Evolutionary conservation across 805 yeast species (phyloP), one percentile per base, ranked within the genome.

Genomic region (Pichia pseudocactophila): DNA sequence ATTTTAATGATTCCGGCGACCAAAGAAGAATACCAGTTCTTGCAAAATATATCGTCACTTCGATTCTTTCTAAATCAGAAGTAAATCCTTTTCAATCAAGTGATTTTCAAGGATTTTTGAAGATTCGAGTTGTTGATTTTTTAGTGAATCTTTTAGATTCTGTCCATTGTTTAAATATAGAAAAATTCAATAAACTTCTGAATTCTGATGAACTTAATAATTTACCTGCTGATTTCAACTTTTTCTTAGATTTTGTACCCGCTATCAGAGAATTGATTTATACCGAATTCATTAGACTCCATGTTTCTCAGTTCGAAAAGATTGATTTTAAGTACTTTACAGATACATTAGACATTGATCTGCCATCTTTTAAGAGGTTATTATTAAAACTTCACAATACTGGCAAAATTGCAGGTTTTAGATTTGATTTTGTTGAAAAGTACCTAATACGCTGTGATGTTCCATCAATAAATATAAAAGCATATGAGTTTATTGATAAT

Each of bases 21-120:
- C 69, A 63, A 37, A 71, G 71, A 39, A 73, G 87, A 50, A 65
- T 76, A 12, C 65, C 65, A 31, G 73, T 80, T 4, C 64, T 86
- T 48, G 74, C 75, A 48, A 79, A 77, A 58, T 69, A 80, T 43
- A 76, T 80, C 2, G 54, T 85, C 17, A 72, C 80, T 20, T 74
- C 82, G 5, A 61, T 82, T 39, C 63, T 85, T 35, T 68, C 77
- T n/a, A 80, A 78, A 42, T 76, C 71, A 35, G 80, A 75, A 47
- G 74, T 82, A 41, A 78, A 80, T 52, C 85, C 86, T 2, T 81
- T 82, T 51, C 82, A 79, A 48, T 74, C 85, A 0, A 83, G 78
- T 53, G 90, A 82, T 57, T 78, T 84, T 41, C 64, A 62, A 43
- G 62, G 64, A 8, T 60, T 61, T 41, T 33, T 53, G 9, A 52